Evolutionary conservation across 768 basidiomycete species (phyloP), one percentile per base, ranked within the genome.

Genomic region (Russula lepida): DNA sequence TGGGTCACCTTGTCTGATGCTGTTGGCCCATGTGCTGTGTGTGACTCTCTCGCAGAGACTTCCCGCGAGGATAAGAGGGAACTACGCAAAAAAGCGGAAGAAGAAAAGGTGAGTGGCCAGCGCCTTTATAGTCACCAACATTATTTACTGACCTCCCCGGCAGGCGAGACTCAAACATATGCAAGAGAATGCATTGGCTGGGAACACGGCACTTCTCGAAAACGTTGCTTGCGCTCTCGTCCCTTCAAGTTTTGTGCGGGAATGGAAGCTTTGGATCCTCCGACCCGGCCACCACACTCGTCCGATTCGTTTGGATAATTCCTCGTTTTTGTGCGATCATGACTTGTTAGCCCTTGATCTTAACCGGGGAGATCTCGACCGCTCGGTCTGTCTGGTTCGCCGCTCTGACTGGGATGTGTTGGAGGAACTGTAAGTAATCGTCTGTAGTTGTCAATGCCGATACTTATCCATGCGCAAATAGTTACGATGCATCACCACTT

Each of bases 201-300:
- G 76, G 54, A 76, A 76, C 61, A 76, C 73, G 56, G 67, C 71
- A n/a, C 70, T 78, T 21, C 74, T 80, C 15, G 78, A 81, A 48
- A 75, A 79, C 50, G 74, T 77, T 37, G 74, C 78, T 9, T 85
- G 79, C 66, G 84, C 84, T 12, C 73, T 89, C 43, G 71, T 89
- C 43, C 79, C 86, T 8, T 73, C 79, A 32, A 75, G 74, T 2
- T 94, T 92, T 68, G 72, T 86, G 52, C 82, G 78, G 27, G 67
- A 74, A 41, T 94, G 92, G 92, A 77, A 77, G 57, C 76, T 78
- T 58, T 93, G 92, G 92, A 68, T 85, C 7, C 74, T 74, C 56
- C 79, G 78, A 55, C 86, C 86, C 17, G 72, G 76, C 7, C 80
- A 81, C 60, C 68, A 74, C 53, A 64, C 74, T 32, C 81, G 89